phyloP scores from a whole-genome alignment of 306 rosid genomes.

The Malus domestica region DNA sequence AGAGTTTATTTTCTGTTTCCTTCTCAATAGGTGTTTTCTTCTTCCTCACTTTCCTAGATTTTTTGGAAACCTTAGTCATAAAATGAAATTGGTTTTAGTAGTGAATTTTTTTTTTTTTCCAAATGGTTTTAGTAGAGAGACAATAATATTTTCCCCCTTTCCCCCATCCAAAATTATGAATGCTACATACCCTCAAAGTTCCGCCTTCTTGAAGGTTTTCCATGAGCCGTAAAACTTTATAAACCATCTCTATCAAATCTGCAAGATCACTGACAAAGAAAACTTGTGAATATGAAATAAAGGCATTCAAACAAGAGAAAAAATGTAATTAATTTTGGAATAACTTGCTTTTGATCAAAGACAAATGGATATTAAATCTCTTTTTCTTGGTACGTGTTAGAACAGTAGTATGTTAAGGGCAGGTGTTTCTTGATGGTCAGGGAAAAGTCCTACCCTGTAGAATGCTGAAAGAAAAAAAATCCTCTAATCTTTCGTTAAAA shows the following conservation, averaged over 20 bases:
- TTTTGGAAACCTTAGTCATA: conserved; percentile 59
- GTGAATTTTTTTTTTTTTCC: too few species aligned
- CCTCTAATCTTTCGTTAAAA: neutral
- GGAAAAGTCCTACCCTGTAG: neutral
- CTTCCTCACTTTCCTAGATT: conserved; percentile 59
- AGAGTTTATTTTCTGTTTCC: conserved; percentile 31
- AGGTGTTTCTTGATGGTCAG: neutral
- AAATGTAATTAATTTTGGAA: neutral
- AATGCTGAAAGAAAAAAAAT: neutral
- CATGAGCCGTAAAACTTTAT: conserved; percentile 57
- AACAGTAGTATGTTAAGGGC: neutral
- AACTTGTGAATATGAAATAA: conserved; percentile 8
- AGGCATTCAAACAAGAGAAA: neutral
- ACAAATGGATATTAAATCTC: neutral
- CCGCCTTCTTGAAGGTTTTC: conserved; percentile 84
- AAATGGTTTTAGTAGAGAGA: neutral
- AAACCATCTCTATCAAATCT: conserved; percentile 73
- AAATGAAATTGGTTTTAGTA: neutral
- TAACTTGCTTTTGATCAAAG: neutral
- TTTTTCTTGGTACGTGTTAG: neutral
- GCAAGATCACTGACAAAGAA: conserved; percentile 70
- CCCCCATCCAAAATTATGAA: neutral
- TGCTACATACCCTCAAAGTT: conserved; percentile 64
- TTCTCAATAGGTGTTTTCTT: conserved; percentile 29
- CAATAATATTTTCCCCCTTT: neutral